Percentiles rank a stretch among this genome's conserved stretches.
Conservation (phyloP, 2,329 filamentous ascomycete species). For the Ophiostoma populinum region DNA sequence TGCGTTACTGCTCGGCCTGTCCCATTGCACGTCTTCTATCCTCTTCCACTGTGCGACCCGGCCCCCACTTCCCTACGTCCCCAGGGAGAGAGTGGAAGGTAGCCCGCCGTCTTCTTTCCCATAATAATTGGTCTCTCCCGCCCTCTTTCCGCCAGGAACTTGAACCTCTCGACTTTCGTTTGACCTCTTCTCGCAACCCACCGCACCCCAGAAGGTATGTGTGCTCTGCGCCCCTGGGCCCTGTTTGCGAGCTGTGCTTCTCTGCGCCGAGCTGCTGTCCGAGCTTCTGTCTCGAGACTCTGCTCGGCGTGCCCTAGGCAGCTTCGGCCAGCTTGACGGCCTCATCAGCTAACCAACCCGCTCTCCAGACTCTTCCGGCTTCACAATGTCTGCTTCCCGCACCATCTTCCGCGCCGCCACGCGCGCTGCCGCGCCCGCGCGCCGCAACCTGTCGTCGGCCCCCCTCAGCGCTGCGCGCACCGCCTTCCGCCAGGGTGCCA, state of each 20-base stretch:
- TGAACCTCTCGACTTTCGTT: too few relatives aligned
- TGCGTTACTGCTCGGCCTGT: background rate
- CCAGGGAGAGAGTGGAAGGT: too few relatives aligned
- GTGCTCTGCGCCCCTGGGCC: background rate
- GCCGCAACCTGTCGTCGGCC: slow-evolving; percentile 25
- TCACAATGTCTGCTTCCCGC: slow-evolving; percentile 28
- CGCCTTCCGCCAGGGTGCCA: slow-evolving; percentile 47
- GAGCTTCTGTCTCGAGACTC: background rate
- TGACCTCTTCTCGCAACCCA: background rate
- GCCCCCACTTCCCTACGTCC: slow-evolving; percentile 1
- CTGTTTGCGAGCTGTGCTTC: background rate
- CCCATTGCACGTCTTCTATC: background rate
- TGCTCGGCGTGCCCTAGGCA: background rate
- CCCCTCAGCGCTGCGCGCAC: slow-evolving; percentile 44
- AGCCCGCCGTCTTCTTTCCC: background rate
- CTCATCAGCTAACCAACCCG: background rate
- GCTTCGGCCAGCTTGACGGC: background rate
- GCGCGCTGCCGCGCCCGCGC: slow-evolving; percentile 26
- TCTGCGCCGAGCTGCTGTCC: background rate
- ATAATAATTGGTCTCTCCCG: background rate
- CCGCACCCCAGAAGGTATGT: slow-evolving; percentile 1
- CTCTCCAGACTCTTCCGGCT: background rate
- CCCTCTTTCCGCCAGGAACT: background rate
- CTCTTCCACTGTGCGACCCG: background rate
- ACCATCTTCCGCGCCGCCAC: slow-evolving; percentile 41